Evolutionary conservation across 768 basidiomycete genomes (phyloP).

Genomic region (Pisolithus marmoratus): DNA sequence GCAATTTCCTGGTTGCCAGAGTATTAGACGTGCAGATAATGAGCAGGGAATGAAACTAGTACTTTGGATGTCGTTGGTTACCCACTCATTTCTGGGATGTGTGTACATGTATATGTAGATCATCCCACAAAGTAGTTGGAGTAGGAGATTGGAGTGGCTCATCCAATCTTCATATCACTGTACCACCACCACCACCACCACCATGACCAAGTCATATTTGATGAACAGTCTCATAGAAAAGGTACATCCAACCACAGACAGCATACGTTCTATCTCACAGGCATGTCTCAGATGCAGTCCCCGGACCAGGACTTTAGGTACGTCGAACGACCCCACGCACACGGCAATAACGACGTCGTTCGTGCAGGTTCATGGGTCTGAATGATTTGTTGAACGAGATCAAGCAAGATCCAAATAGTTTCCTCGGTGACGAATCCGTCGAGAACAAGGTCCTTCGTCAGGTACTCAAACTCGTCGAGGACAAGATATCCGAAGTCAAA

Average conservation of each 20-base stretch:
- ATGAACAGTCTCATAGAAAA: slow-evolving; percentile 85
- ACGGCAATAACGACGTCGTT: slow-evolving; percentile 11
- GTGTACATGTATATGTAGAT: no score
- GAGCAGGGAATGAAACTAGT: no score
- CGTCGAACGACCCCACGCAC: slow-evolving; percentile 15
- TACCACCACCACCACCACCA: slow-evolving; percentile 20
- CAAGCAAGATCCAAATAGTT: slow-evolving; percentile 67
- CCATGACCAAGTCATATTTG: slow-evolving; percentile 80
- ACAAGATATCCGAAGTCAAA: slow-evolving; percentile 97
- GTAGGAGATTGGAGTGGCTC: no score
- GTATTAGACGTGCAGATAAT: no score
- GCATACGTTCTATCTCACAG: slow-evolving; percentile 1
- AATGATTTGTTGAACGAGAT: slow-evolving; percentile 92
- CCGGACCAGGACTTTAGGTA: slow-evolving; percentile 89
- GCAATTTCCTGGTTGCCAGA: no score
- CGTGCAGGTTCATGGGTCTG: slow-evolving; percentile 88
- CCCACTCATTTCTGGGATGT: no score
- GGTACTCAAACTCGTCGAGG: slow-evolving; percentile 83
- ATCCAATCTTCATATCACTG: no score
- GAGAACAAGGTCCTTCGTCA: slow-evolving; percentile 82
- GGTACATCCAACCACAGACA: slow-evolving; percentile 30
- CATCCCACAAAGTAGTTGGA: no score
- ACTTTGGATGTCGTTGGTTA: no score
- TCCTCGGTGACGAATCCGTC: slow-evolving; percentile 77
- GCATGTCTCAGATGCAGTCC: slow-evolving; percentile 67